Percentiles rank a stretch among this genome's conserved stretches.
Conservation (phyloP, 2,329 filamentous ascomycete genomes). For the Colletotrichum liriopes region DNA sequence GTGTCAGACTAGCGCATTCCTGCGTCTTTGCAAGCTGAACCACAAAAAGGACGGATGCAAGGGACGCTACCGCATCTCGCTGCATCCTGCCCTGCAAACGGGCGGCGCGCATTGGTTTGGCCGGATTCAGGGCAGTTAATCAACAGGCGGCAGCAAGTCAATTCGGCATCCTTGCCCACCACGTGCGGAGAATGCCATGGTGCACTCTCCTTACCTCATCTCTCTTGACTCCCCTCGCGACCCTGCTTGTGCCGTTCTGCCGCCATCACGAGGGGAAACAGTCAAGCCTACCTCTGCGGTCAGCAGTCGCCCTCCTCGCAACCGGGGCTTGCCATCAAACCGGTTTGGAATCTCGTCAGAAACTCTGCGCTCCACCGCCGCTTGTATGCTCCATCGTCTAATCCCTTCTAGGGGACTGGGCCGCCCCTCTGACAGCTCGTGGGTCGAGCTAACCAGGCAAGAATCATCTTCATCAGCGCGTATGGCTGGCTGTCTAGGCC, state of each 20-base stretch:
- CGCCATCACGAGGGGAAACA: background rate
- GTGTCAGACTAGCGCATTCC: slow-evolving; percentile 1
- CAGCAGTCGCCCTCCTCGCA: background rate
- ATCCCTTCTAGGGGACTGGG: slow-evolving; percentile 8
- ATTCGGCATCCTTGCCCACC: slow-evolving; percentile 34
- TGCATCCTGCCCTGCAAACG: slow-evolving; percentile 31
- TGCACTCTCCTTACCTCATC: slow-evolving; percentile 20
- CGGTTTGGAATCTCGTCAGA: background rate
- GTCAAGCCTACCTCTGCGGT: background rate
- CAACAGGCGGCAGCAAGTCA: slow-evolving; percentile 1
- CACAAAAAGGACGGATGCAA: background rate
- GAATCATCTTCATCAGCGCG: slow-evolving; percentile 21
- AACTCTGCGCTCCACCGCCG: background rate
- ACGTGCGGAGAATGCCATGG: slow-evolving; percentile 27
- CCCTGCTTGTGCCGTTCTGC: slow-evolving; percentile 12
- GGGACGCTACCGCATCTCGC: background rate
- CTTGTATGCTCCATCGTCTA: slow-evolving; percentile 13
- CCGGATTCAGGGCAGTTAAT: slow-evolving; percentile 13
- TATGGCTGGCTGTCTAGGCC: slow-evolving; percentile 18
- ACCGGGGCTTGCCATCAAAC: background rate
- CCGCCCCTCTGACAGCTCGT: slow-evolving; percentile 25
- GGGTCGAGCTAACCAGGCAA: slow-evolving; percentile 24
- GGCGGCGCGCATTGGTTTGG: slow-evolving; percentile 26
- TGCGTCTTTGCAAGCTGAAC: background rate
- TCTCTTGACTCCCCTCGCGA: background rate